A percentile compares a stretch with the other conserved stretches of the same genome.
Evolutionary conservation across 2,329 filamentous ascomycete genomes (phyloP).

Genomic region (Leptosphaerulina australis): DNA sequence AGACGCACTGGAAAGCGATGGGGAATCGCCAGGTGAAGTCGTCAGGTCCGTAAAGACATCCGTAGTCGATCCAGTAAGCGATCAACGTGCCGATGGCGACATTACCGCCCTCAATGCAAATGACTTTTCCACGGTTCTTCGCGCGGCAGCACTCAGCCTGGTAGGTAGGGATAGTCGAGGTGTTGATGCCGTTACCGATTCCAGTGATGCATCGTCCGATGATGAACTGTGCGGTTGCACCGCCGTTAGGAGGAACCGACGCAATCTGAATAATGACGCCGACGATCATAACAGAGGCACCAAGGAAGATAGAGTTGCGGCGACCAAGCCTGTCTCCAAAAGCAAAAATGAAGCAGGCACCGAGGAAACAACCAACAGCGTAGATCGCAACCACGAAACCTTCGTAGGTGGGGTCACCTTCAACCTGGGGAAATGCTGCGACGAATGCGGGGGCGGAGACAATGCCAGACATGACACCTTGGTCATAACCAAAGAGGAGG

Average conservation of each 20-base stretch:
- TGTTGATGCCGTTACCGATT: constrained; percentile 62
- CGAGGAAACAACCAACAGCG: constrained; percentile 55
- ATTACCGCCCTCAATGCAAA: constrained; percentile 62
- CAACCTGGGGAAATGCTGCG: constrained; percentile 46
- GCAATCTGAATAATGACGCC: constrained; percentile 50
- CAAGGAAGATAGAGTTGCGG: constrained; percentile 52
- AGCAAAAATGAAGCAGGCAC: constrained; percentile 48
- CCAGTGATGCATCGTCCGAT: constrained; percentile 59
- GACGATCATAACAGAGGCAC: constrained; percentile 50
- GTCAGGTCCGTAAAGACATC: constrained; percentile 42
- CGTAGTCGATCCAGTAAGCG: constrained; percentile 60
- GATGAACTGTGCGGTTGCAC: constrained; percentile 56
- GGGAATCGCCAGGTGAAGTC: constrained; percentile 56
- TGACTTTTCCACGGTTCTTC: constrained; percentile 64
- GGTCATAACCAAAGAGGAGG: constrained; percentile 58
- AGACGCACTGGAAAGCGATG: constrained; percentile 59
- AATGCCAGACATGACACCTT: constrained; percentile 52
- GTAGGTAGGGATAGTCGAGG: constrained; percentile 59
- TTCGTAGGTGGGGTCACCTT: constrained; percentile 46
- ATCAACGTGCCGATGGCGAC: constrained; percentile 58
- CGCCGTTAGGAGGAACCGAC: constrained; percentile 33
- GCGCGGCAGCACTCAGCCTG: constrained; percentile 59
- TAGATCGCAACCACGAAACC: constrained; percentile 59
- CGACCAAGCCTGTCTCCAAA: constrained; percentile 52
- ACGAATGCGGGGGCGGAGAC: constrained; percentile 47